A percentile compares a stretch with the other conserved stretches of the same genome.
phyloP scores from a whole-genome alignment of 176 grass and related monocot species.

The Oryza glumipatula region DNA sequence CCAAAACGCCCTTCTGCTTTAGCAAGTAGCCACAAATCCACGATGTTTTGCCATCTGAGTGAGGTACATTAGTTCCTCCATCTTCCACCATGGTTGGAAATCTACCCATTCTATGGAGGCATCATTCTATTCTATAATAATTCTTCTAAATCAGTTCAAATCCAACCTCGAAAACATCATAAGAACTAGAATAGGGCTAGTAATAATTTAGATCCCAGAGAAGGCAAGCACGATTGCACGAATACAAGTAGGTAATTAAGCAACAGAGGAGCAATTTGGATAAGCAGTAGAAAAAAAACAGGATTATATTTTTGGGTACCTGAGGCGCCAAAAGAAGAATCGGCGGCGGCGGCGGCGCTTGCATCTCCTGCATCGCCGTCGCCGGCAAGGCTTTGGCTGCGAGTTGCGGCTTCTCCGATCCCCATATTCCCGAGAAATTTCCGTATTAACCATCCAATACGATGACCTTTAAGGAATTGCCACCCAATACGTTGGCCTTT shows the following conservation, averaged over 20 bases:
- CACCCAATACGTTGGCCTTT: too few species aligned
- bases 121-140: neutral
- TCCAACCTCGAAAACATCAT: neutral
- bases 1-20: neutral
- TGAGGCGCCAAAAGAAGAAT: neutral
- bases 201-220: neutral
- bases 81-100: conserved; percentile 14
- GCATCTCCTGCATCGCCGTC: neutral
- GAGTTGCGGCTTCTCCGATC: too few species aligned
- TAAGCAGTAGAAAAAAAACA: neutral
- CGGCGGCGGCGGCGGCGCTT: neutral
- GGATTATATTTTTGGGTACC: neutral
- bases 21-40: conserved; percentile 19
- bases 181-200: neutral
- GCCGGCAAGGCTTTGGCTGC: neutral
- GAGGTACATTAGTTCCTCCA: neutral
- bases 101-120: neutral
- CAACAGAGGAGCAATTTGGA: too few species aligned
- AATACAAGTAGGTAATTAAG: neutral
- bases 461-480: too few species aligned
- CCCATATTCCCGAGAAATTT: neutral
- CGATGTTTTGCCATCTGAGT: conserved; percentile 1
- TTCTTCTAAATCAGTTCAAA: neutral
- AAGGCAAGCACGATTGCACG: neutral
- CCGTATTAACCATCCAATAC: too few species aligned